Percentiles rank a stretch among this genome's conserved stretches.
Evolutionary conservation across 768 basidiomycete species (phyloP).

Genomic region (Daedalea quercina): DNA sequence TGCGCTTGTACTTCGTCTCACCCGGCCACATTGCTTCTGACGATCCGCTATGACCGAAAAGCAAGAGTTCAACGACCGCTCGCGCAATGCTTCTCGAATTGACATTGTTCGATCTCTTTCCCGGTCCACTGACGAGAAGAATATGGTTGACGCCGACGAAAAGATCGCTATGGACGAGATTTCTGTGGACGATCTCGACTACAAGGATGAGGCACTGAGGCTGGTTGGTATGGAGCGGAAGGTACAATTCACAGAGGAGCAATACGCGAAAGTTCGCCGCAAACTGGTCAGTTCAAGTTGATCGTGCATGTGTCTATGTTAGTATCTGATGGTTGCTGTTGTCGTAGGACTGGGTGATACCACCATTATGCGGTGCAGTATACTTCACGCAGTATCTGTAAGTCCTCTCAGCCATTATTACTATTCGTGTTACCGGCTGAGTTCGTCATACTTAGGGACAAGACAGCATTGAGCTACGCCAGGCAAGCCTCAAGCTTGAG

Average conservation of each 20-base stretch:
- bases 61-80: not conserved
- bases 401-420: constrained; percentile 9
- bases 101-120: not conserved
- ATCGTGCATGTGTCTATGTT: not conserved
- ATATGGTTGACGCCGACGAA: constrained; percentile 27
- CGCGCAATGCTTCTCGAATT: not conserved
- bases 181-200: constrained; percentile 23
- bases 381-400: constrained; percentile 66
- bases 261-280: constrained; percentile 45
- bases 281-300: constrained; percentile 40
- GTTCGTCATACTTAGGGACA: constrained; percentile 38
- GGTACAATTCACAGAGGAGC: constrained; percentile 52
- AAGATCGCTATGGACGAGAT: constrained; percentile 15
- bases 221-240: constrained; percentile 50
- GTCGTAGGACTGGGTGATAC: constrained; percentile 44
- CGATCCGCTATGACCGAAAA: not conserved
- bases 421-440: not conserved
- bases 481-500: constrained; percentile 28
- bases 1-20: too few species aligned
- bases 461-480: constrained; percentile 65
- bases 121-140: not conserved
- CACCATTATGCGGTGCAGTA: constrained; percentile 52
- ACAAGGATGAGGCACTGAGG: constrained; percentile 55
- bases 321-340: not conserved
- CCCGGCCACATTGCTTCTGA: not conserved